phyloP scores from a whole-genome alignment of 768 basidiomycete species.

The Daedalea quercina region DNA sequence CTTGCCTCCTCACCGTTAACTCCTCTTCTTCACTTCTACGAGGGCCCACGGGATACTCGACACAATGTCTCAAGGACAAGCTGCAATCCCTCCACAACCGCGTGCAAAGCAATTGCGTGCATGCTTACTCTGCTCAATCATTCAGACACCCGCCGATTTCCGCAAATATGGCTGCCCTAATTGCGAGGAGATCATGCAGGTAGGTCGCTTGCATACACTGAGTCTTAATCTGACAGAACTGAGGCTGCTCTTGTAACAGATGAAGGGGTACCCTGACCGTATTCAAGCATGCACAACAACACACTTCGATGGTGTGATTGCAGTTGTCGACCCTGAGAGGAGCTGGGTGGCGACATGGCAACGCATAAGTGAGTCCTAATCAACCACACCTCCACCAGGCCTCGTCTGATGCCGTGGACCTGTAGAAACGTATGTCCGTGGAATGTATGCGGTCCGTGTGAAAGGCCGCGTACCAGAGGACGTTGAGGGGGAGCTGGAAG shows the following conservation, averaged over 20 bases:
- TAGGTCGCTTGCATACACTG: conserved; percentile 28
- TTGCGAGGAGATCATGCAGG: conserved; percentile 93
- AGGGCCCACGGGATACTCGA: too few relatives aligned
- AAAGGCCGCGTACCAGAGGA: conserved; percentile 82
- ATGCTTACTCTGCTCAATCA: conserved; percentile 89
- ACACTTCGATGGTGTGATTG: conserved; percentile 88
- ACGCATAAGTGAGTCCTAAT: conserved; percentile 64
- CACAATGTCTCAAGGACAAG: conserved; percentile 20
- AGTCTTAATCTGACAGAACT: neutral
- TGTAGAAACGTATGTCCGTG: conserved; percentile 82
- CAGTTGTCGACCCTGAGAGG: conserved; percentile 75
- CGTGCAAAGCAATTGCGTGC: conserved; percentile 77
- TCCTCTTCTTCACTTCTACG: too few relatives aligned
- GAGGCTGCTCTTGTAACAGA: conserved; percentile 37
- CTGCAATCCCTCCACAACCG: conserved; percentile 49
- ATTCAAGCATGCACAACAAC: conserved; percentile 85
- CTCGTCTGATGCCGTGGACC: neutral
- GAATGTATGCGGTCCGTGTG: conserved; percentile 91
- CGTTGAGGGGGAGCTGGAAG: conserved; percentile 74
- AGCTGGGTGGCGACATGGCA: conserved; percentile 99
- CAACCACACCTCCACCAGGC: too few relatives aligned
- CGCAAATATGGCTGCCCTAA: conserved; percentile 88
- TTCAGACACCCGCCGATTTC: conserved; percentile 82
- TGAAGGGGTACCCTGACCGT: conserved; percentile 82
- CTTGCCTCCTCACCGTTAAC: too few relatives aligned